Evolutionary conservation across 371 early-diverging fungal genomes (phyloP), one percentile per base, ranked within the genome.

Genomic region (Rhizomucor miehei): DNA sequence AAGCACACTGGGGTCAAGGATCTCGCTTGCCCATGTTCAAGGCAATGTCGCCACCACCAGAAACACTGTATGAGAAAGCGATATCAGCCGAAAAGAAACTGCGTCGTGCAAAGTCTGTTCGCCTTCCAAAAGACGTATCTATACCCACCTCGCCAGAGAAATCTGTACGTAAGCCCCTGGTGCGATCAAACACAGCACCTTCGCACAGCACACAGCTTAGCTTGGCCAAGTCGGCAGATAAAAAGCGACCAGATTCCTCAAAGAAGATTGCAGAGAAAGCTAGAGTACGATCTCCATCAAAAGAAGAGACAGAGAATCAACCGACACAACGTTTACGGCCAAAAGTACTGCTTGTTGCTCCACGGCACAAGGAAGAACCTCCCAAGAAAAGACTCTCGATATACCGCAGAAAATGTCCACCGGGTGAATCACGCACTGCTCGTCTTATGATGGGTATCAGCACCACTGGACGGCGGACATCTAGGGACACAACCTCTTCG

Each of bases 371-470:
- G 44, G 50, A 52, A 43, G 47, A 65, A n/a, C 57, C 61, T 3
- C 60, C 63, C 12, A 69, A 66, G 44, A 55, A 54, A 43, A 44
- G 49, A 13, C 34, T 51, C 13, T 64, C 69, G 0, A 47, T 62
- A 1, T 75, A 66, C 43, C 69, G 69, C 17, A 59, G 62, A 21
- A 75, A 71, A 38, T 45, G 63, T 20, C 67, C 69, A n/a, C 57
- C 64, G 8, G 66, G 69, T 16, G 71, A 75, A 34, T 61, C 62
- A 21, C 65, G 75, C 6, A 75, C 75, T 10, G 69, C 69, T 14
- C 60, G 75, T 39, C 50, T 75, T 21, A 71, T 67, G 67, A 65
- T 71, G 69, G 75, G 75, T 0, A 59, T 75, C 8, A 75, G 75
- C 25, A 67, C 75, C 6, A 62, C 54, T 40, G 66, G 65, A 0